phyloP scores from a whole-genome alignment of 2,329 filamentous ascomycete genomes.

The Dryadomyces quercivorus region DNA sequence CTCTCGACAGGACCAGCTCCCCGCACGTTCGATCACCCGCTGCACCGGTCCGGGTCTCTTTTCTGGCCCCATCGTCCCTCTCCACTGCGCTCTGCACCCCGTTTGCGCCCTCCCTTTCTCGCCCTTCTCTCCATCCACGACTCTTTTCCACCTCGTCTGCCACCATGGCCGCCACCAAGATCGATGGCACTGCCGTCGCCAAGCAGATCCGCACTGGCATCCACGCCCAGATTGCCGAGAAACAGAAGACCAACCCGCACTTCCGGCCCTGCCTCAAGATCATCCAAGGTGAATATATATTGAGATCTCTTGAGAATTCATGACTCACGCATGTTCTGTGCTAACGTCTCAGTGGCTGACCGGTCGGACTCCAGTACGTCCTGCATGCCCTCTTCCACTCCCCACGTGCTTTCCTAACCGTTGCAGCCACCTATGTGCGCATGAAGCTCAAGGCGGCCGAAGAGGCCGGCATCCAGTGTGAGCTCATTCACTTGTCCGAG shows the following conservation, averaged over 20 bases:
- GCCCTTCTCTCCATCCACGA: background rate
- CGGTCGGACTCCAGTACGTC: constrained; percentile 78
- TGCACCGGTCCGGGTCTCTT: background rate
- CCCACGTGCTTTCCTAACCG: background rate
- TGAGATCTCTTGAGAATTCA: background rate
- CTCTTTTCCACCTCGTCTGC: constrained; percentile 35
- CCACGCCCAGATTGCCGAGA: constrained; percentile 65
- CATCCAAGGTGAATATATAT: constrained; percentile 78
- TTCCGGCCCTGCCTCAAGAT: constrained; percentile 89
- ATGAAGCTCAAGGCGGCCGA: constrained; percentile 98
- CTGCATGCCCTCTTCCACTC: background rate
- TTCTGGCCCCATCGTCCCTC: background rate
- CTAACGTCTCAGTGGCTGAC: constrained; percentile 58
- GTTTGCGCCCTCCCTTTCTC: background rate
- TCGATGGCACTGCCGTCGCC: constrained; percentile 92
- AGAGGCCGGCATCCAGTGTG: constrained; percentile 85
- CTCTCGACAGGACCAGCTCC: background rate
- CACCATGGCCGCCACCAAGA: constrained; percentile 77
- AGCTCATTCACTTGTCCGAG: constrained; percentile 73
- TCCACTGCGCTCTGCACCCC: background rate
- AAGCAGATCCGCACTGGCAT: constrained; percentile 79
- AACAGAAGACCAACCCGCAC: constrained; percentile 70
- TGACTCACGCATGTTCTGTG: constrained; percentile 1
- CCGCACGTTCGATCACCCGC: background rate
- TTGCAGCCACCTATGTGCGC: constrained; percentile 84